Evolutionary conservation across 2,329 filamentous ascomycete genomes (phyloP), one percentile per base, ranked within the genome.

Genomic region (Metarhizium anisopliae): DNA sequence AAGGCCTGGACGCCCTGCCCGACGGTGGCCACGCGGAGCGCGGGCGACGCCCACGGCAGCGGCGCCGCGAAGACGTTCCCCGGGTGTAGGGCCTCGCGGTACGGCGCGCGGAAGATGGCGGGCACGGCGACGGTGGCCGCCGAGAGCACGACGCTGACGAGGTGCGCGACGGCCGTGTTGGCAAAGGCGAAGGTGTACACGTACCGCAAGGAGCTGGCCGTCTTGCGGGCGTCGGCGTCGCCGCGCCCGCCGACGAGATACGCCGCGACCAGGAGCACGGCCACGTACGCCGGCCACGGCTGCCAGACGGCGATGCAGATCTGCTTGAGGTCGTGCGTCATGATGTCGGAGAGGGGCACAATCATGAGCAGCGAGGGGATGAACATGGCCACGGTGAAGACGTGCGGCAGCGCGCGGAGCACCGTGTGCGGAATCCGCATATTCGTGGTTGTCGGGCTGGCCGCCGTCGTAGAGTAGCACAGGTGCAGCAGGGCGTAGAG

Each of bases 271-370:
- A 62, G 57, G 4, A 59, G 52, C 8, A 55, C 47, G 18, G 58
- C 55, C 25, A 60, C 58, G 50, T 61, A 62, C 13, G 55, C 59
- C 25, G 60, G 61, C 61, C 60, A 62, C 1, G 60, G 59, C 56
- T 63, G 61, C 60, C 60, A 63, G 52, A 58, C 10, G 32, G 60
- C 60, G 16, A 59, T 59, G 43, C 59, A 36, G 25, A 60, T 51
- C 38, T 63, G 60, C 60, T 63, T 63, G 20, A 58, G 25, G 45
- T 59, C 59, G 32, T 49, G 25, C 5, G 60, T 59, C 47, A 62
- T 35, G 16, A 2, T 13, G 13, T 54, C 43, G 11, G 56, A 55
- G 2, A 55, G n/a, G 38, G 60, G 60, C 14, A 56, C 42, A 2
- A 55, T 8, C 60, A 62, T 58, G 47, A 54, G 54, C 25, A 53